Evolutionary conservation across 2,329 filamentous ascomycete genomes (phyloP), one percentile per base, ranked within the genome.

Genomic region (Cadophora gregata): DNA sequence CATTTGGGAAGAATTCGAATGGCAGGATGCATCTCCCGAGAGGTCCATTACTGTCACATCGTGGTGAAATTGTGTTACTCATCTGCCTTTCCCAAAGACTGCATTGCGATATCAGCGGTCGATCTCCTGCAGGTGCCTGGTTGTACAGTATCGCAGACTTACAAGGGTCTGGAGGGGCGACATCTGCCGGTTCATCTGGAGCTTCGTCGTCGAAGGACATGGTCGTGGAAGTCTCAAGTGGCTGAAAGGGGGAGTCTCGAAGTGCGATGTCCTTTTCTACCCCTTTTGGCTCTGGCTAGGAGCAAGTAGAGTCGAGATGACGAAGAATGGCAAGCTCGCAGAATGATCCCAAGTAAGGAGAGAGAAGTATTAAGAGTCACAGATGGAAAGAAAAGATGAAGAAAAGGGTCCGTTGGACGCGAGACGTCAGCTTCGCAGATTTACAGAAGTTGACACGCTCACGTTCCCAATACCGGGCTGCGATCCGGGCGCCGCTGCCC

Each of bases 41-140:
- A 8, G n/a, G 21, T 25, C 47, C 25, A 48, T 48, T 47, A 6
- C 25, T 48, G 9, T 48, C 47, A 21, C 47, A 25, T 48, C 21
- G 47, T 12, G 9, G 47, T 48, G 14, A 25, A 48, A 7, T 25
- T 1, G 14, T 25, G n/a, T 21, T 25, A 21, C 14, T 48, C 21
- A 48, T 25, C 47, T 21, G 47, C 47, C 47, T 48, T 48, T 48
- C 21, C 47, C 47, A n/a, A n/a, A 48, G 47, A 48, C 47, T 48
- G 21, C 47, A 25, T 25, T 24, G 21, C n/a, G 25, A 25, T 48
- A 21, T 48, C 14, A 48, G 47, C 14, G 9, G 8, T 21, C 47
- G 47, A 25, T 25, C 47, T 48, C 4, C 14, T 7, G 42, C 42
- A 47, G 42, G 42, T 47, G 42, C 16, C 42, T 47, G 21, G 47